Evolutionary conservation across 768 basidiomycete genomes (phyloP), one percentile per base, ranked within the genome.

Genomic region (Mycena rosella): DNA sequence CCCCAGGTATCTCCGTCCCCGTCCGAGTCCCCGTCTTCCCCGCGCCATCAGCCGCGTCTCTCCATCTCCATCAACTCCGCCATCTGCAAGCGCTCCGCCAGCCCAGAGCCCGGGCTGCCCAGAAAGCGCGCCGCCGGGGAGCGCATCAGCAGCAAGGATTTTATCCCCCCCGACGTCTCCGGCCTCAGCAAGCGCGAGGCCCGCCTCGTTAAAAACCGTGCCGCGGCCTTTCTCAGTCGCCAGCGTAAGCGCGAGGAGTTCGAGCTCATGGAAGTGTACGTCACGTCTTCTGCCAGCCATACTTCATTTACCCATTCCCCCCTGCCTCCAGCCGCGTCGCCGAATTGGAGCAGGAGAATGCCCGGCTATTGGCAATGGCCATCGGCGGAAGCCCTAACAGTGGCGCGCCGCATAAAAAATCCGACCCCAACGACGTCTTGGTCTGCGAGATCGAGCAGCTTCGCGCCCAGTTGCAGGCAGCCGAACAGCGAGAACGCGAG

Each of bases 191-290:
- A 96, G 79, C 93, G 95, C 56, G 95, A 96, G 80, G 95, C 95
- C 67, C 89, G 95, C 58, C 86, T 96, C 11, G 92, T 96, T 63
- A 96, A 96, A 85, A 96, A 96, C 81, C 87, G 95, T 63, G 95
- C 95, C 15, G 95, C 95, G 14, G 95, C 95, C 65, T 96, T 96
- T 83, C 90, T 96, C 76, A 92, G 90, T 80, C 86, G 95, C 77
- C 95, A 96, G 79, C 86, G 95, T 74, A 96, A 96, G 80, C 89
- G 95, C 62, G 95, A 96, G 81, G 94, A 96, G 81, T 96, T 95
- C 74, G 95, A 96, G 80, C 83, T 77, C 74, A 95, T 96, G 93
- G 95, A 96, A 84, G 80, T 92, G 93, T 95, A 82, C 82, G 92
- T 89, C 62, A 74, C 62, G 49, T 54, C 67, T 64, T 54, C 70